Evolutionary conservation across 1,284 basidiomycete species (phyloP).

Genomic region (Rhodotorula sp.): DNA sequence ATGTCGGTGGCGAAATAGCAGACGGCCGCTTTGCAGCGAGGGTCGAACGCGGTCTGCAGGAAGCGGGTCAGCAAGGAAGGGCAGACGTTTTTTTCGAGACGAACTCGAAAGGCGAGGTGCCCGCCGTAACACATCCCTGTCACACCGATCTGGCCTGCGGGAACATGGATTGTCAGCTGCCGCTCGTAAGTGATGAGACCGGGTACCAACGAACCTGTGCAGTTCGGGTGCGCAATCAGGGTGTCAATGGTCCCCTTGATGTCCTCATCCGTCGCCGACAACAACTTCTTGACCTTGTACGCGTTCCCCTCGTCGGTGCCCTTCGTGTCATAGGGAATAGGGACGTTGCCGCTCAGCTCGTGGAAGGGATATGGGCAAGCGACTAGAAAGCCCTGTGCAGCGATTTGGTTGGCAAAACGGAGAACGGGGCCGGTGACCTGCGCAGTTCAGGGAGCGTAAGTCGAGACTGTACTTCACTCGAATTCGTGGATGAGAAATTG

Average conservation of each 20-base stretch:
- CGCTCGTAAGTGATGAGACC: not conserved
- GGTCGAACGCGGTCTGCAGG: slow-evolving; percentile 70
- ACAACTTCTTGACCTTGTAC: slow-evolving; percentile 61
- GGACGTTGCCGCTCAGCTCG: slow-evolving; percentile 77
- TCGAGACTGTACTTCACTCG: too few relatives aligned
- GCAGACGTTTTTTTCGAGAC: too few relatives aligned
- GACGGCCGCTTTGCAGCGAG: slow-evolving; percentile 74
- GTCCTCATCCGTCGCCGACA: slow-evolving; percentile 36
- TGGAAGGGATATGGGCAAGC: slow-evolving; percentile 76
- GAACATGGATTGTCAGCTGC: not conserved
- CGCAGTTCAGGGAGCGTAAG: too few relatives aligned
- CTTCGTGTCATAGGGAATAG: slow-evolving; percentile 80
- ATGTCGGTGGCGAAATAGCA: slow-evolving; percentile 82
- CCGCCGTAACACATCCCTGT: slow-evolving; percentile 68
- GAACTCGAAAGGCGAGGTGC: slow-evolving; percentile 53
- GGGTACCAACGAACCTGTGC: slow-evolving; percentile 55
- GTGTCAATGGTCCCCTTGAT: slow-evolving; percentile 46
- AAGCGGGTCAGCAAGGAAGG: slow-evolving; percentile 49
- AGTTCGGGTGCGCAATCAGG: slow-evolving; percentile 55
- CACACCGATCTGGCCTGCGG: slow-evolving; percentile 67
- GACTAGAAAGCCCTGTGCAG: slow-evolving; percentile 75
- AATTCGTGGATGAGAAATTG: too few relatives aligned
- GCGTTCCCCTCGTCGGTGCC: slow-evolving; percentile 75
- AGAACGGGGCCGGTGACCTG: slow-evolving; percentile 71
- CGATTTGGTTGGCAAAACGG: slow-evolving; percentile 86